Evolutionary conservation across 768 basidiomycete species (phyloP), one percentile per base, ranked within the genome.

Genomic region (Goffeauzyma gilvescens): DNA sequence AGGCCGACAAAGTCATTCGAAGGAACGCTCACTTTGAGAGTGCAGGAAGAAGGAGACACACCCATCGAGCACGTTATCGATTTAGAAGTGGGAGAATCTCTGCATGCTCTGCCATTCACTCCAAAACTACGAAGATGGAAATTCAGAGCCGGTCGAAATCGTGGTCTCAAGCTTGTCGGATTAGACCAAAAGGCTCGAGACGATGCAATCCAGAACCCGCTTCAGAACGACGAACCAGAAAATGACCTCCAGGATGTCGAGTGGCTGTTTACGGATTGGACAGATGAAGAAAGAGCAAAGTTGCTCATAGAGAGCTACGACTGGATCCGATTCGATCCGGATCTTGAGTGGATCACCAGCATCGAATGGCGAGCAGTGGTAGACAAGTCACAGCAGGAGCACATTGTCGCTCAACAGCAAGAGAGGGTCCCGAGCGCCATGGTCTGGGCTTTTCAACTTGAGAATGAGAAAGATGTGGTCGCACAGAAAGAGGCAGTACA

Each of bases 291-390:
- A 46, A 89, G 93, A 57, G 76, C 79, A 46, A 70, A 72, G 32
- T 90, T 96, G 84, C 78, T 80, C 28, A 83, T 83, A 14, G 89
- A 90, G 49, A 90, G 86, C 3, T 98, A 95, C 64, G 93, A 98
- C 65, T 98, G 90, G 90, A 96, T 98, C 45, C 71, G 93, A 49
- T 83, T 96, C 72, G 93, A 98, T 58, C 87, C 93, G 13, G 93
- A 98, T 60, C 89, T 93, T 62, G 93, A 98, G 66, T 98, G 93
- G 93, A 81, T 96, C 42, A 81, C 84, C n/a, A 72, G 72, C 28
- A 74, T 95, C 48, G 76, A 76, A 49, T 96, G 12, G 50, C 44
- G 25, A 27, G 21, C 20, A 30, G 25, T 13, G 4, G 30, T 15
- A 10, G 38, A 33, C 15, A 32, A 26, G 23, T 38, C 28, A 21